A percentile compares a stretch with the other conserved stretches of the same genome.
phyloP scores from a whole-genome alignment of 148 eudicot genomes.

The Bassia scoparia region DNA sequence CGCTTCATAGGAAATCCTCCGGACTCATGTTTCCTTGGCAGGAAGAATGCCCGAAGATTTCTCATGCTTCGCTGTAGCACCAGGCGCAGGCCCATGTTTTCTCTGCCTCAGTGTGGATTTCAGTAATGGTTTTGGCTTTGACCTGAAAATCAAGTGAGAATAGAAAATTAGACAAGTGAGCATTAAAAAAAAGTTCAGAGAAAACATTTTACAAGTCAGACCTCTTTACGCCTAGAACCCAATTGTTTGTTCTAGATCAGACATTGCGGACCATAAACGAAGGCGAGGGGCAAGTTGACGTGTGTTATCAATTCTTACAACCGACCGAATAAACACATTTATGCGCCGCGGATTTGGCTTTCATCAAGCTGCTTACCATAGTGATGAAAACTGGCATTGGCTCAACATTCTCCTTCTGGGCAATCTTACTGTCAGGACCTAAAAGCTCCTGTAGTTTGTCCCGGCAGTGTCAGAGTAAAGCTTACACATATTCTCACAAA shows the following conservation, averaged over 20 bases:
- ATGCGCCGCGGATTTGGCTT: constrained; percentile 64
- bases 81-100: constrained; percentile 72
- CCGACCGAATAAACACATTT: constrained; percentile 55
- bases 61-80: constrained; percentile 69
- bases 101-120: constrained; percentile 85
- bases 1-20: constrained; percentile 58
- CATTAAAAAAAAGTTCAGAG: neutral
- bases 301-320: constrained; percentile 62
- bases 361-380: constrained; percentile 95
- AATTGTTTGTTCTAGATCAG: constrained; percentile 61
- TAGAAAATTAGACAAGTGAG: neutral
- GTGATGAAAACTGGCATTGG: constrained; percentile 80
- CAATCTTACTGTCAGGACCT: constrained; percentile 74
- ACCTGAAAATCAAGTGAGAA: constrained; percentile 37
- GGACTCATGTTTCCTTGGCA: constrained; percentile 56
- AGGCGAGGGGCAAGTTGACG: constrained; percentile 66
- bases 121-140: constrained; percentile 76
- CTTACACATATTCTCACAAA: neutral
- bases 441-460: constrained; percentile 56
- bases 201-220: constrained; percentile 17
- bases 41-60: constrained; percentile 49
- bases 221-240: constrained; percentile 97
- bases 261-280: constrained; percentile 82
- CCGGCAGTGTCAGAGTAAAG: neutral
- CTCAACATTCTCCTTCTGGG: constrained; percentile 88